phyloP scores from a whole-genome alignment of 257 asterid species.

The Fraxinus cuspidata region DNA sequence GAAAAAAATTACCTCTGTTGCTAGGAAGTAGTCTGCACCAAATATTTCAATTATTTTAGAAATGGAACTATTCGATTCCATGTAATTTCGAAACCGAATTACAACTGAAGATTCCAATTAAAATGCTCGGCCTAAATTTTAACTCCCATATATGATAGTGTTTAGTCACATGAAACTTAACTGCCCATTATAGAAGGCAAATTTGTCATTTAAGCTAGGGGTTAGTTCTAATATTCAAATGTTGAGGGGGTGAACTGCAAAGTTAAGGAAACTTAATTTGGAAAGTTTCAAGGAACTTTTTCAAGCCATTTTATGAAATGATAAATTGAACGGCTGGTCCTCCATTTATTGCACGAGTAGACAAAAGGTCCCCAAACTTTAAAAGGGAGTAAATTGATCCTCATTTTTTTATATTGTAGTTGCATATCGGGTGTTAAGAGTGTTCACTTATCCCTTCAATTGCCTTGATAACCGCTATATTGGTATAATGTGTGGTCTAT shows the following conservation, averaged over 20 bases:
- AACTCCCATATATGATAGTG: too few relatives aligned
- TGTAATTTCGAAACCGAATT: too few relatives aligned
- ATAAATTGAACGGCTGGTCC: neutral
- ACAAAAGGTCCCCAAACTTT: too few relatives aligned
- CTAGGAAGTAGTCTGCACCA: too few relatives aligned
- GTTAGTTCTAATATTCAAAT: neutral
- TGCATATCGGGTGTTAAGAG: neutral
- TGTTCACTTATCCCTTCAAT: too few relatives aligned
- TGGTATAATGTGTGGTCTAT: too few relatives aligned
- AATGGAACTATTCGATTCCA: too few relatives aligned
- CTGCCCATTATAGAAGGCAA: neutral
- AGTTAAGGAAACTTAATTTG: neutral
- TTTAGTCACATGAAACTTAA: neutral
- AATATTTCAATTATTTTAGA: too few relatives aligned
- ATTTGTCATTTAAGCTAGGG: neutral
- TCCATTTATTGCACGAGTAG: neutral
- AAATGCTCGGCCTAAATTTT: too few relatives aligned
- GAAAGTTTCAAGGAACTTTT: neutral
- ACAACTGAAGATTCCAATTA: too few relatives aligned
- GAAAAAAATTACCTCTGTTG: too few relatives aligned
- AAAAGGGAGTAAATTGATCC: neutral
- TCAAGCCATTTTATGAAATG: neutral
- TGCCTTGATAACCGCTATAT: too few relatives aligned
- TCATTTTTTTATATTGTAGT: neutral
- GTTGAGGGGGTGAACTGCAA: neutral